Conservation (phyloP, 106 monocot species). For the Dioscorea zingiberensis region DNA sequence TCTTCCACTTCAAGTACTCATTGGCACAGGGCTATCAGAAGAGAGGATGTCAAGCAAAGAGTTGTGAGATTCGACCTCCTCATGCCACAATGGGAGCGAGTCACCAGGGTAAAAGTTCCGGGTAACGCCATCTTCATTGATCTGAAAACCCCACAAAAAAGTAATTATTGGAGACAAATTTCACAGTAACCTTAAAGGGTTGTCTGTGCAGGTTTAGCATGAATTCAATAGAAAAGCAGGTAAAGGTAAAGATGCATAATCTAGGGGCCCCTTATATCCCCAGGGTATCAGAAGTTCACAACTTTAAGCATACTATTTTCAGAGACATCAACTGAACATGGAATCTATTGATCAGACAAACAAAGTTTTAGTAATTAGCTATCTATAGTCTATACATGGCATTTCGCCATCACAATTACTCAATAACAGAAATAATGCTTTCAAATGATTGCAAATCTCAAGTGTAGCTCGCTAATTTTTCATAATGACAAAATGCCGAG, state of each 20-base stretch:
- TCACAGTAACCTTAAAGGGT: background rate
- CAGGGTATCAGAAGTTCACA: too few species aligned
- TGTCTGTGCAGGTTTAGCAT: background rate
- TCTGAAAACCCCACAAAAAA: conserved; percentile 30
- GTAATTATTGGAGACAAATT: background rate
- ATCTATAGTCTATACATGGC: background rate
- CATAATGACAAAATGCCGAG: too few species aligned
- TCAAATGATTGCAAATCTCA: background rate
- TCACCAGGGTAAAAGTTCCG: conserved; percentile 68
- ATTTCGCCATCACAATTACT: background rate
- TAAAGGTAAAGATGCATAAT: too few species aligned
- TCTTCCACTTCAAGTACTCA: conserved; percentile 37
- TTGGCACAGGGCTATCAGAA: conserved; percentile 48
- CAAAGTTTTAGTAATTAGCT: too few species aligned
- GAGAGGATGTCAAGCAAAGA: conserved; percentile 66
- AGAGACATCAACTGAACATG: too few species aligned
- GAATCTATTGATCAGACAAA: too few species aligned
- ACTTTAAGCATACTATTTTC: too few species aligned
- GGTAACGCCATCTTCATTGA: conserved; percentile 53
- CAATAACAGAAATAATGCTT: background rate
- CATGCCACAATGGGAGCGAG: conserved; percentile 70
- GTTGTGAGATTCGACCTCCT: conserved; percentile 59
- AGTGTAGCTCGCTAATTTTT: background rate
- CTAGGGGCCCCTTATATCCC: too few species aligned
- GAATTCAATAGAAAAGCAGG: background rate